Percentiles rank a stretch among this genome's conserved stretches.
These are phyloP conservation scores for Orbilia oligospora DNA, from an alignment of 2,329 filamentous ascomycete species.

Conservation along the genomic window DNA sequence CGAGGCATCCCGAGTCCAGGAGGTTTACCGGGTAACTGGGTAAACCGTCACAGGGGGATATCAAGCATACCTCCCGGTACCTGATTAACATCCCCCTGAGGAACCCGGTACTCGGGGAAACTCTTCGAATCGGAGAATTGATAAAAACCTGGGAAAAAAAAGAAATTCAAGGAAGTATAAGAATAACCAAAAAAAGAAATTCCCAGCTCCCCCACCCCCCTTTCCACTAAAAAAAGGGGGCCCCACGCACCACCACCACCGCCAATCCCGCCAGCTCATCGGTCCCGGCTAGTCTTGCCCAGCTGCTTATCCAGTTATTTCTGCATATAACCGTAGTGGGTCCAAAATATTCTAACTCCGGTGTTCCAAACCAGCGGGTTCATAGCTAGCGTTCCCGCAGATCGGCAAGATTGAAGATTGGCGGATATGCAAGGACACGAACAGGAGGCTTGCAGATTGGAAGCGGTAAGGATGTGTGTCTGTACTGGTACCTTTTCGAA, in stretches of 20 bases:
- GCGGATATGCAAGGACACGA: constrained; percentile 14
- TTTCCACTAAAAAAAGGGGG: too few species aligned
- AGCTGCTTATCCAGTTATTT: too few species aligned
- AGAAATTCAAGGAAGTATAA: constrained; percentile 8
- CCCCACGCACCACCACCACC: background rate
- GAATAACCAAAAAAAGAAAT: too few species aligned
- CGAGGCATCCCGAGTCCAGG: background rate
- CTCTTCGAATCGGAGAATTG: constrained; percentile 23
- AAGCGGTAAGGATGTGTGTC: too few species aligned
- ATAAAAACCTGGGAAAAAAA: constrained; percentile 18
- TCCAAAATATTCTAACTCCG: constrained; percentile 2
- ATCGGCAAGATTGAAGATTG: constrained; percentile 7
- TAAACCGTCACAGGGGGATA: background rate
- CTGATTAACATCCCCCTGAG: background rate
- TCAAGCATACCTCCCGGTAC: background rate
- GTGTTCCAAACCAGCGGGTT: background rate
- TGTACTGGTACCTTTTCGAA: constrained; percentile 2
- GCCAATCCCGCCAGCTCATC: constrained; percentile 42
- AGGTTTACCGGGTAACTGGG: background rate
- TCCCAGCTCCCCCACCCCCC: too few species aligned
- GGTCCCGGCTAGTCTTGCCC: constrained; percentile 57
- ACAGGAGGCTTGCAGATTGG: constrained; percentile 1
- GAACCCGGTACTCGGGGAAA: constrained; percentile 5
- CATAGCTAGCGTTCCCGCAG: constrained; percentile 1
- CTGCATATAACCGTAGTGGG: constrained; percentile 41